phyloP scores from a whole-genome alignment of 768 basidiomycete genomes.

The Boletus subparvulus region DNA sequence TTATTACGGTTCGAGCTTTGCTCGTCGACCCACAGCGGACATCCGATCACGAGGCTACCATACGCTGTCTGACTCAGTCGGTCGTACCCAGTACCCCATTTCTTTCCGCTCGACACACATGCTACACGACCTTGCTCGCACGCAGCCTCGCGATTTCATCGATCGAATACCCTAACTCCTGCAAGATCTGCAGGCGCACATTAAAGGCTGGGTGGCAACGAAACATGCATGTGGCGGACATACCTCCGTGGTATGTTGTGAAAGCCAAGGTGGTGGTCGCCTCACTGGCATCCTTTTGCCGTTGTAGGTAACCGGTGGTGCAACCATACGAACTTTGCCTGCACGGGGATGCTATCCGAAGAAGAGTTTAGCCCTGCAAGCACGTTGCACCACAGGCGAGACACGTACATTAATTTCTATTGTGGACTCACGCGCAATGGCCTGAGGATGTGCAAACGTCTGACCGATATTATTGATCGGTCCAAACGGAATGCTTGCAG shows the following conservation, averaged over 20 bases:
- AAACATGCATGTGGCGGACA: constrained; percentile 10
- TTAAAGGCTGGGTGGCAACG: not conserved
- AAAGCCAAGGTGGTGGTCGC: constrained; percentile 83
- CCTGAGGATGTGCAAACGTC: constrained; percentile 88
- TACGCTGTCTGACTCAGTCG: not conserved
- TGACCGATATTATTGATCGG: constrained; percentile 91
- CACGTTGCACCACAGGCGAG: constrained; percentile 36
- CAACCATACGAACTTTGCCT: constrained; percentile 75
- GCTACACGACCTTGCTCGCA: constrained; percentile 41
- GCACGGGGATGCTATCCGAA: constrained; percentile 63
- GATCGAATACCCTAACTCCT: constrained; percentile 43
- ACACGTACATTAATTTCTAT: constrained; percentile 73
- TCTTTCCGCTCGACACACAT: constrained; percentile 15
- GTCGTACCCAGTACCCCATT: constrained; percentile 19
- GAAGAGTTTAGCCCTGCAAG: constrained; percentile 13
- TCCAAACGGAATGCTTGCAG: constrained; percentile 70
- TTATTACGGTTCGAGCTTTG: constrained; percentile 4
- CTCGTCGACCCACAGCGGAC: constrained; percentile 31
- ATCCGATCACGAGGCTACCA: constrained; percentile 18
- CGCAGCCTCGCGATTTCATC: constrained; percentile 45
- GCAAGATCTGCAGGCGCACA: constrained; percentile 34
- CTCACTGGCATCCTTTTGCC: constrained; percentile 73
- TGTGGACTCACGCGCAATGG: constrained; percentile 69
- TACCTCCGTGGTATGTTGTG: constrained; percentile 81
- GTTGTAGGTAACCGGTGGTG: constrained; percentile 80